phyloP scores from a whole-genome alignment of 2,329 filamentous ascomycete genomes.

The Diaporthe sp. region DNA sequence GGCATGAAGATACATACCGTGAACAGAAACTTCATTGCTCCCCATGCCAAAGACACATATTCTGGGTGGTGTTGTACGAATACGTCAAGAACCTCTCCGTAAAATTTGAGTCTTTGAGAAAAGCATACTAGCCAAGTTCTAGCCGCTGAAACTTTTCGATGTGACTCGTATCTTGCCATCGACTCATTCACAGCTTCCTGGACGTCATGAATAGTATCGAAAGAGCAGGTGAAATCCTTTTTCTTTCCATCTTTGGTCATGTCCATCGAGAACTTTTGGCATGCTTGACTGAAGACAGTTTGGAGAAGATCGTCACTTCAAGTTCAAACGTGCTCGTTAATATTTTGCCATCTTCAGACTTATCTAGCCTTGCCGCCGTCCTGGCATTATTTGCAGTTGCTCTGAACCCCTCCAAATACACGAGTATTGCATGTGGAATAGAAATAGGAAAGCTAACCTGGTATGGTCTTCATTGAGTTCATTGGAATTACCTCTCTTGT shows the following conservation, averaged over 20 bases:
- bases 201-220: not conserved
- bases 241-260: not conserved
- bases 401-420: no score
- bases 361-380: no score
- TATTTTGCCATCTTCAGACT: not conserved
- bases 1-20: not conserved
- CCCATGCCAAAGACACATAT: not conserved
- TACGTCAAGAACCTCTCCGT: not conserved
- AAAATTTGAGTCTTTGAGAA: not conserved
- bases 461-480: no score
- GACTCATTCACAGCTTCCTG: not conserved
- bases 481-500: no score
- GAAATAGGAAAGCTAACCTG: no score
- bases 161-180: not conserved
- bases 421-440: no score
- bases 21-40: not conserved
- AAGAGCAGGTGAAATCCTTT: not conserved
- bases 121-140: not conserved
- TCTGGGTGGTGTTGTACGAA: not conserved
- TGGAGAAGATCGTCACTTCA: not conserved
- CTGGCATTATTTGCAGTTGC: no score
- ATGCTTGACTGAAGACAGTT: not conserved
- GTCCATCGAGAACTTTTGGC: not conserved
- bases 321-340: not conserved
- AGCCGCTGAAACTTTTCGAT: not conserved